Conservation (phyloP, 768 basidiomycete species). For the Ramaria rubella region DNA sequence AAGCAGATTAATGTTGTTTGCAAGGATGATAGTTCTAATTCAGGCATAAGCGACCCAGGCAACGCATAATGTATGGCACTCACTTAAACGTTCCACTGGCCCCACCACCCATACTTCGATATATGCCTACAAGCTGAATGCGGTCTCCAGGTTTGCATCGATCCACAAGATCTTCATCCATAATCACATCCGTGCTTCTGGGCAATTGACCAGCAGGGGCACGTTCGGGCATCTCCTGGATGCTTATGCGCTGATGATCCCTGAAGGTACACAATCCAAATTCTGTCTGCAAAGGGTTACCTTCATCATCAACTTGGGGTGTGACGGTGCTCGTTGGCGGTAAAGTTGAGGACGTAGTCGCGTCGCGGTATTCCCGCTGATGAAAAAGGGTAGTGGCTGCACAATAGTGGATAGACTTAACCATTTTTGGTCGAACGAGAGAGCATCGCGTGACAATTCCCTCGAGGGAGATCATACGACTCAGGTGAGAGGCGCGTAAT, state of each 20-base stretch:
- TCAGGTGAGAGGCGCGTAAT: slow-evolving; percentile 79
- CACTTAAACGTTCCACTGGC: slow-evolving; percentile 92
- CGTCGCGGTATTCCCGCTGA: slow-evolving; percentile 87
- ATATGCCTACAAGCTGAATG: slow-evolving; percentile 92
- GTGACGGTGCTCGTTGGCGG: slow-evolving; percentile 83
- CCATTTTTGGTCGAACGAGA: slow-evolving; percentile 96
- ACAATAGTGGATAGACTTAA: slow-evolving; percentile 94
- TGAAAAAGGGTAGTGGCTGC: slow-evolving; percentile 81
- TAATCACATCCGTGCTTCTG: slow-evolving; percentile 89
- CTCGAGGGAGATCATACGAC: slow-evolving; percentile 95
- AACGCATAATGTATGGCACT: slow-evolving; percentile 20
- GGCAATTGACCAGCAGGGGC: slow-evolving; percentile 97
- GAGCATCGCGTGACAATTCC: slow-evolving; percentile 98
- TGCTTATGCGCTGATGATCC: slow-evolving; percentile 95
- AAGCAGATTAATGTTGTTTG: slow-evolving; percentile 91
- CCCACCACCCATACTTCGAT: slow-evolving; percentile 90
- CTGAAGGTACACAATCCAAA: slow-evolving; percentile 88
- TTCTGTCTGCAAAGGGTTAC: slow-evolving; percentile 80
- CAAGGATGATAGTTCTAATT: slow-evolving; percentile 79
- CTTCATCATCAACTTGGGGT: slow-evolving; percentile 90
- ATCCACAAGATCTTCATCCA: slow-evolving; percentile 96
- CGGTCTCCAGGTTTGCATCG: slow-evolving; percentile 97
- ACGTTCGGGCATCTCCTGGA: slow-evolving; percentile 99
- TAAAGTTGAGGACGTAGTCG: slow-evolving; percentile 77
- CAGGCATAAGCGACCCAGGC: slow-evolving; percentile 7